These are phyloP conservation scores for Kickxella alabastrina DNA, from an alignment of 192 early-diverging fungal genomes.

Conservation along the genomic window DNA sequence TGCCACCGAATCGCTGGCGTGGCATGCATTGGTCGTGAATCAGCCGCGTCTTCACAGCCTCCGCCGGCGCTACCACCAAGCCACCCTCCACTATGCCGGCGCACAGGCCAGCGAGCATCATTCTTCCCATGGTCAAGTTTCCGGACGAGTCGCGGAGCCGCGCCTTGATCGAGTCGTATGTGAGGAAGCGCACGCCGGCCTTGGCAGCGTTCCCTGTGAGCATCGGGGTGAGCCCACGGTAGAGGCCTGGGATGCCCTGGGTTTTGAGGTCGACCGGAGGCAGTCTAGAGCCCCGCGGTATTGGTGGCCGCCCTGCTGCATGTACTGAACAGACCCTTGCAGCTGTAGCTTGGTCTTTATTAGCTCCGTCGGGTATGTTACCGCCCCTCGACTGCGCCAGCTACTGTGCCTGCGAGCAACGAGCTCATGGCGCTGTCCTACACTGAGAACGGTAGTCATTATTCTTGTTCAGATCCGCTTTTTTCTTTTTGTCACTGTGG, in stretches of 20 bases:
- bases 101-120: conserved; percentile 75
- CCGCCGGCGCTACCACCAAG: conserved; percentile 86
- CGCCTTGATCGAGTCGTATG: conserved; percentile 82
- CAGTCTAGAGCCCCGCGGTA: conserved; percentile 84
- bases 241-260: conserved; percentile 73
- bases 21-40: conserved; percentile 84
- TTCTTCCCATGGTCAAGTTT: conserved; percentile 62
- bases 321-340: conserved; percentile 54
- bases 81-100: conserved; percentile 87
- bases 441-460: neutral
- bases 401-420: conserved; percentile 76
- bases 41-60: conserved; percentile 95
- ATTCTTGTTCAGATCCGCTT: neutral
- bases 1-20: conserved; percentile 72
- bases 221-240: conserved; percentile 85
- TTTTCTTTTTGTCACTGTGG: neutral
- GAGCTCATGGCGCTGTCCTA: conserved; percentile 57
- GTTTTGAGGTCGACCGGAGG: conserved; percentile 63
- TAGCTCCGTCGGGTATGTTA: conserved; percentile 95
- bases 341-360: conserved; percentile 96
- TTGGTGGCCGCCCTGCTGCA: conserved; percentile 28
- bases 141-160: too few relatives aligned
- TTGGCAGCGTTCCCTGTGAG: conserved; percentile 90
- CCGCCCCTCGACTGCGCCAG: conserved; percentile 87
- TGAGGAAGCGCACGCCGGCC: conserved; percentile 87